Evolutionary conservation across 208 protist genomes (phyloP), one percentile per base, ranked within the genome.

Genomic region (Acanthamoeba sp.): DNA sequence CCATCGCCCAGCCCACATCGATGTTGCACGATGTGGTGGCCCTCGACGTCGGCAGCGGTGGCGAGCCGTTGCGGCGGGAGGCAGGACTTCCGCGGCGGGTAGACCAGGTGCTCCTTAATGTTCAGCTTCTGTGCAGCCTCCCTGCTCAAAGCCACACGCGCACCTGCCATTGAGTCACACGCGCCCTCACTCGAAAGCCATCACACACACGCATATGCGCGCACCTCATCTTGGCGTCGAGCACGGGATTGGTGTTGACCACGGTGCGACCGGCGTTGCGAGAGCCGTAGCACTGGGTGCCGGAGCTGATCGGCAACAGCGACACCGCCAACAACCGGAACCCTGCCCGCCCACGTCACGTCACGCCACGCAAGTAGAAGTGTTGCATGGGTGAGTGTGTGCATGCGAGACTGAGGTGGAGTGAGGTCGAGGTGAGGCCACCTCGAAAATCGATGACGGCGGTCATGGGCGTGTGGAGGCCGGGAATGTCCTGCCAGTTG

Each of bases 381-480:
- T n/a, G n/a, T n/a, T n/a, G n/a, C n/a, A n/a, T n/a, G n/a, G n/a
- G n/a, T n/a, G n/a, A n/a, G n/a, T n/a, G n/a, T n/a, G n/a, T n/a
- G n/a, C n/a, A n/a, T n/a, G n/a, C n/a, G n/a, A n/a, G n/a, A n/a
- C n/a, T n/a, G n/a, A n/a, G n/a, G n/a, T n/a, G n/a, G n/a, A n/a
- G n/a, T n/a, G n/a, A n/a, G n/a, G n/a, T n/a, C n/a, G n/a, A n/a
- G n/a, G n/a, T n/a, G n/a, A n/a, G n/a, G n/a, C n/a, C n/a, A n/a
- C 55, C 50, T 9, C 55, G 84, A 22, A 34, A 50, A n/a, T 71
- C 84, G 59, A 91, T 91, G 27, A 91, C 36, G 12, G 55, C 59
- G 3, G 38, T 91, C 84, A 91, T 91, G 22, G 84, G 84, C 32
- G 84, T 91, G 84, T 64, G 59, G 10, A 91, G 55, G 40, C 84